These are phyloP conservation scores for Rhododendron griersonianum DNA, from an alignment of 148 eudicot species.

Conservation along the genomic window DNA sequence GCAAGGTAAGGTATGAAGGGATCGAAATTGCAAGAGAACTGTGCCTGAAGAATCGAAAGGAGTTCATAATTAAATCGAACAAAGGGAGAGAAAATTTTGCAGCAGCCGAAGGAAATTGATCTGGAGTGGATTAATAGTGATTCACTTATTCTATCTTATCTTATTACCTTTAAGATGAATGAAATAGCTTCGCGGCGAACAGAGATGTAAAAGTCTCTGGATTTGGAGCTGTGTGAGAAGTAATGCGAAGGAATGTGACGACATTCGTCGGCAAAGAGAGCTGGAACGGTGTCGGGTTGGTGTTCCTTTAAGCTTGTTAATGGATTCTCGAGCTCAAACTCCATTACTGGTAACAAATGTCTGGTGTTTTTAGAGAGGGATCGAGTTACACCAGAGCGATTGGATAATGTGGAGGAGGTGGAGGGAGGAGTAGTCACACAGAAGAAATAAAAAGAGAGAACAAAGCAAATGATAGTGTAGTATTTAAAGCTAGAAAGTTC, in stretches of 20 bases:
- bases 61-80: neutral
- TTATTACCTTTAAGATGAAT: slow-evolving; percentile 12
- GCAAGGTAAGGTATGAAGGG: slow-evolving; percentile 28
- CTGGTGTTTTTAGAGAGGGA: neutral
- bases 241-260: slow-evolving; percentile 21
- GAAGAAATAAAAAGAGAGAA: neutral
- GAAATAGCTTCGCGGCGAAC: slow-evolving; percentile 15
- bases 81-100: neutral
- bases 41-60: slow-evolving; percentile 6
- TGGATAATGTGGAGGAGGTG: neutral
- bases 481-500: neutral
- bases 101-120: neutral
- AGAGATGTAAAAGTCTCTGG: slow-evolving; percentile 1
- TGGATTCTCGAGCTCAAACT: slow-evolving; percentile 27
- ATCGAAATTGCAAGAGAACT: slow-evolving; percentile 18
- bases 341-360: slow-evolving; percentile 7
- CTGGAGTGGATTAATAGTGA: neutral
- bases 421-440: neutral
- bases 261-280: slow-evolving; percentile 25
- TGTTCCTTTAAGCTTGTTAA: slow-evolving; percentile 11
- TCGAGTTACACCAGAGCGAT: neutral
- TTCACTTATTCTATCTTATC: neutral
- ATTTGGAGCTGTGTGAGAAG: slow-evolving; percentile 5
- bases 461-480: neutral
- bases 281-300: slow-evolving; percentile 7